These are phyloP conservation scores for Alternaria consortialis DNA, from an alignment of 2,329 filamentous ascomycete species.

Conservation along the genomic window DNA sequence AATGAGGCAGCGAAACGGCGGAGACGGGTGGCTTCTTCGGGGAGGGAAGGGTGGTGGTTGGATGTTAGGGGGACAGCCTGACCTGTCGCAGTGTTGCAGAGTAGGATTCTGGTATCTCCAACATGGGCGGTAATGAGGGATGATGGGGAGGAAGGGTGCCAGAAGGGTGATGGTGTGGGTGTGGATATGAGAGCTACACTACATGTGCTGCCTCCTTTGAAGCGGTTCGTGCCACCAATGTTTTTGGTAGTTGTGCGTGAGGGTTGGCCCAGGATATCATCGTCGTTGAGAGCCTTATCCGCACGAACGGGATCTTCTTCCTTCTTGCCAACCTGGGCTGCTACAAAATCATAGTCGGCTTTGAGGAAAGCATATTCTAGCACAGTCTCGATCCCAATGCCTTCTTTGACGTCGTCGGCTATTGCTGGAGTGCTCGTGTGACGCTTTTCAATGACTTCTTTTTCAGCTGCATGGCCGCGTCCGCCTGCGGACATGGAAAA, in stretches of 20 bases:
- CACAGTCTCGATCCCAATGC: conserved; percentile 76
- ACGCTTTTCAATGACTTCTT: conserved; percentile 39
- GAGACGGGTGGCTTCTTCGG: conserved; percentile 81
- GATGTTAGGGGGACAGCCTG: conserved; percentile 82
- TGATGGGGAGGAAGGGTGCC: conserved; percentile 87
- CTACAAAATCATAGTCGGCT: conserved; percentile 92
- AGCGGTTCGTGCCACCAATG: conserved; percentile 80
- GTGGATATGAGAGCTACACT: conserved; percentile 92
- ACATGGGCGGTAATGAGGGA: conserved; percentile 90
- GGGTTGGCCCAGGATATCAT: conserved; percentile 79
- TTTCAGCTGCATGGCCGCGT: conserved; percentile 46
- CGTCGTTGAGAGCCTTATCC: conserved; percentile 82
- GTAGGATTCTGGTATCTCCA: conserved; percentile 88
- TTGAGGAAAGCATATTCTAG: conserved; percentile 92
- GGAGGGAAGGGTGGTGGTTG: conserved; percentile 91
- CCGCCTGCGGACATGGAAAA: conserved; percentile 65
- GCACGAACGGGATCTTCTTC: conserved; percentile 72
- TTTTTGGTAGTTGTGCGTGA: conserved; percentile 55
- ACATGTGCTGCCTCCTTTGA: conserved; percentile 93
- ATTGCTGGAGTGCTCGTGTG: conserved; percentile 34
- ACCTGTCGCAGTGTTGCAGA: conserved; percentile 87
- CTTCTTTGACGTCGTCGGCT: conserved; percentile 41
- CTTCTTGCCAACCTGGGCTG: conserved; percentile 85
- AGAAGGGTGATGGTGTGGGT: conserved; percentile 89
- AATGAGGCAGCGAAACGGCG: conserved; percentile 87